Evolutionary conservation across 1,139 yeast genomes (phyloP).

Genomic region (Geotrichum carabidarum): DNA sequence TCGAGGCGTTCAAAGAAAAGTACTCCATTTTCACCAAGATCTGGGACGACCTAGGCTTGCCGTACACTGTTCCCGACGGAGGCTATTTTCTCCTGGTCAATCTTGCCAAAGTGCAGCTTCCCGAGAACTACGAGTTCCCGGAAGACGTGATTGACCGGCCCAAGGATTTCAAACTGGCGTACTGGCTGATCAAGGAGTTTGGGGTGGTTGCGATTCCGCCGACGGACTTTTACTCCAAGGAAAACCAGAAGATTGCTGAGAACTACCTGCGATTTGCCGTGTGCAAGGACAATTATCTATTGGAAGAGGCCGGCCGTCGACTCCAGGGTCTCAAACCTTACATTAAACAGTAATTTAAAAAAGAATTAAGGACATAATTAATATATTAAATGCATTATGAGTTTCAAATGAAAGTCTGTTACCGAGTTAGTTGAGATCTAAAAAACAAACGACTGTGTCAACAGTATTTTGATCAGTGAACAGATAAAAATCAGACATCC

Average conservation of each 20-base stretch:
- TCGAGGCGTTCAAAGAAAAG: constrained; percentile 61
- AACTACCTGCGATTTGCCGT: constrained; percentile 89
- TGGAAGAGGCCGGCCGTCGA: constrained; percentile 76
- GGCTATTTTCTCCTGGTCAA: constrained; percentile 89
- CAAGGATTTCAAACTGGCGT: constrained; percentile 79
- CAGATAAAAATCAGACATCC: constrained; percentile 54
- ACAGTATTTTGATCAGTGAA: not conserved
- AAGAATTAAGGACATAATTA: not conserved
- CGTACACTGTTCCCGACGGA: constrained; percentile 88
- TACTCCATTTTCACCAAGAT: constrained; percentile 65
- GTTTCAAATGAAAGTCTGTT: not conserved
- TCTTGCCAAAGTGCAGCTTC: constrained; percentile 74
- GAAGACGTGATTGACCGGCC: constrained; percentile 62
- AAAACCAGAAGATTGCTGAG: constrained; percentile 71
- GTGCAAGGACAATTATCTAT: constrained; percentile 79
- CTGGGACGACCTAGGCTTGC: constrained; percentile 80
- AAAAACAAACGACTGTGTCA: not conserved
- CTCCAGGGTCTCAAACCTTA: constrained; percentile 65
- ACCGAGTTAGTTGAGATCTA: not conserved
- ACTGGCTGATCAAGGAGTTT: constrained; percentile 85
- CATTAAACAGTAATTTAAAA: constrained; percentile 30
- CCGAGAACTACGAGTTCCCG: constrained; percentile 67
- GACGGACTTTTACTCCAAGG: constrained; percentile 75
- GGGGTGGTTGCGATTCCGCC: constrained; percentile 98
- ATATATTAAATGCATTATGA: not conserved